A percentile compares a stretch with the other conserved stretches of the same genome.
Conservation (phyloP, 2,329 filamentous ascomycete species). For the Aspergillus sp. region DNA sequence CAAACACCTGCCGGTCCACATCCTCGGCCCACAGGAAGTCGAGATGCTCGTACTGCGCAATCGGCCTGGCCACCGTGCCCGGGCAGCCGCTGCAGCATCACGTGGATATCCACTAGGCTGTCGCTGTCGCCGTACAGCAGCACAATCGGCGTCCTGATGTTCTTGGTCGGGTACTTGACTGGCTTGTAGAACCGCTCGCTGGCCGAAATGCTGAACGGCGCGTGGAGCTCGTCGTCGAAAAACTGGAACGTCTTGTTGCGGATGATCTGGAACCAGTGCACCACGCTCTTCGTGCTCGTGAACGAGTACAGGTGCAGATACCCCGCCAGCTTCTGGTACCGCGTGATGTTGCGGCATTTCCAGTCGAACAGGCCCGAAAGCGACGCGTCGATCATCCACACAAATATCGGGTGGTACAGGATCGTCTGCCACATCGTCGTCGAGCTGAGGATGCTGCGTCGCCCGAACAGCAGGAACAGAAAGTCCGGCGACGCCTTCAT, state of each 20-base stretch:
- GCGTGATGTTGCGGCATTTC: conserved; percentile 72
- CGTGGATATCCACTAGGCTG: conserved; percentile 83
- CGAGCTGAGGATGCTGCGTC: conserved; percentile 81
- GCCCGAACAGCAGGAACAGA: conserved; percentile 83
- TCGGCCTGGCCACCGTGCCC: conserved; percentile 75
- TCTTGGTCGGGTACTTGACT: conserved; percentile 88
- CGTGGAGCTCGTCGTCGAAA: conserved; percentile 90
- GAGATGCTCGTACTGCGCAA: conserved; percentile 90
- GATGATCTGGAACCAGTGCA: conserved; percentile 99
- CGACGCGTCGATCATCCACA: conserved; percentile 73
- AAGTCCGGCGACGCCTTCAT: conserved; percentile 90
- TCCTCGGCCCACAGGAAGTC: conserved; percentile 93
- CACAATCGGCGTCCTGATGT: conserved; percentile 92
- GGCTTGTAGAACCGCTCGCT: conserved; percentile 83
- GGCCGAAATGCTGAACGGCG: conserved; percentile 60
- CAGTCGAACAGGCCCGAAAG: conserved; percentile 82
- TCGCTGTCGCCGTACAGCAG: conserved; percentile 90
- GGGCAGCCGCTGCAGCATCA: conserved; percentile 85
- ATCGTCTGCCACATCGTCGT: conserved; percentile 97
- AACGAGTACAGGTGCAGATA: conserved; percentile 96
- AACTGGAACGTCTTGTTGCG: conserved; percentile 94
- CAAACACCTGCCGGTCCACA: conserved; percentile 75
- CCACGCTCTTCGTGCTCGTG: conserved; percentile 91
- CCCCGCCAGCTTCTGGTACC: conserved; percentile 83
- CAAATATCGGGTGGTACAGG: conserved; percentile 87